Evolutionary conservation across 306 rosid genomes (phyloP).

Genomic region (Vigna radiata): DNA sequence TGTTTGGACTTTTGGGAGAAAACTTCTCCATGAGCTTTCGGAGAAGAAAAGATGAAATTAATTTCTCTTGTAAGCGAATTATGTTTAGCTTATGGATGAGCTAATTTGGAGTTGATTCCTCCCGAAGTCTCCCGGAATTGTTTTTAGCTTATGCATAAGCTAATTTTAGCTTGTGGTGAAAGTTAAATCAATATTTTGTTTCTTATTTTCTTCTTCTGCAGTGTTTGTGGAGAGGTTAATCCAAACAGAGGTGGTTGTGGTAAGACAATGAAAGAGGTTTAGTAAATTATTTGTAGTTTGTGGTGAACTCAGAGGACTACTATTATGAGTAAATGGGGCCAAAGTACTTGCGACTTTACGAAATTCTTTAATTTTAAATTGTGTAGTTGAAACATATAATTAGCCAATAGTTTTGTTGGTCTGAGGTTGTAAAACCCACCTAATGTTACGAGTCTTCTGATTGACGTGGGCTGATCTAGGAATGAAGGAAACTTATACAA

Average conservation of each 20-base stretch:
- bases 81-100: neutral
- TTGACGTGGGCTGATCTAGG: slow-evolving; percentile 6
- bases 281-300: slow-evolving; percentile 4
- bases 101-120: too few relatives aligned
- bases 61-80: neutral
- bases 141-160: neutral
- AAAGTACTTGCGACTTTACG: neutral
- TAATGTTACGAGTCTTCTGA: neutral
- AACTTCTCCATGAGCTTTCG: neutral
- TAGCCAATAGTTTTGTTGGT: slow-evolving; percentile 16
- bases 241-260: slow-evolving; percentile 1
- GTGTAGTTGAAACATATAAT: neutral
- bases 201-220: neutral
- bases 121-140: neutral
- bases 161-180: neutral
- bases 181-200: neutral
- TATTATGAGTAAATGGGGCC: slow-evolving; percentile 1
- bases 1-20: neutral
- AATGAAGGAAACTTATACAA: slow-evolving; percentile 12
- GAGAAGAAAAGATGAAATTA: neutral
- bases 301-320: slow-evolving; percentile 16
- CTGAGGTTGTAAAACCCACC: slow-evolving; percentile 5
- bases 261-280: neutral
- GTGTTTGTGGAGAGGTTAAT: neutral
- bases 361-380: slow-evolving; percentile 23